phyloP scores from a whole-genome alignment of 805 yeast genomes.

The Ogataea thermomethanolica region DNA sequence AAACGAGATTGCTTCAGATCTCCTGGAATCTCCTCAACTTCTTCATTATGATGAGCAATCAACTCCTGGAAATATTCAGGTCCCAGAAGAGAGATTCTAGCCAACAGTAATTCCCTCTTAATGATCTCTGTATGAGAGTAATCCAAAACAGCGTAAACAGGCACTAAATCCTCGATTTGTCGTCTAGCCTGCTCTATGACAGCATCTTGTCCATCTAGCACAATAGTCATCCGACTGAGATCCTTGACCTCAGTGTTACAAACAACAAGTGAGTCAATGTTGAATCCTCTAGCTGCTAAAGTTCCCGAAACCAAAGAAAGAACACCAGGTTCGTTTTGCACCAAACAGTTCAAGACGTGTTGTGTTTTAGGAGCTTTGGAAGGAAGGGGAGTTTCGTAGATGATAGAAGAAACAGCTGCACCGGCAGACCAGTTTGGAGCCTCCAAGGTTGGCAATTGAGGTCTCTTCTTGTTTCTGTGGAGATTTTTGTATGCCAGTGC shows the following conservation, averaged over 20 bases:
- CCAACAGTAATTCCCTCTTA: slow-evolving; percentile 84
- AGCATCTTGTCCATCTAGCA: slow-evolving; percentile 89
- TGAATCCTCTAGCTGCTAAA: slow-evolving; percentile 96
- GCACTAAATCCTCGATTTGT: slow-evolving; percentile 96
- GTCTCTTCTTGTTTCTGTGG: slow-evolving; percentile 81
- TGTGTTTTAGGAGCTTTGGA: slow-evolving; percentile 62
- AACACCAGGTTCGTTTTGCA: slow-evolving; percentile 98
- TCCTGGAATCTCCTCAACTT: slow-evolving; percentile 42
- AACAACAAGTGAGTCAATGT: slow-evolving; percentile 94
- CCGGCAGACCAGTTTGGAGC: slow-evolving; percentile 95
- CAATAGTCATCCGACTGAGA: slow-evolving; percentile 95
- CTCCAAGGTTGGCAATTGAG: slow-evolving; percentile 89
- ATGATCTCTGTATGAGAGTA: slow-evolving; percentile 88
- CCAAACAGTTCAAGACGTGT: slow-evolving; percentile 94
- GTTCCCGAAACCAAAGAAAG: slow-evolving; percentile 90
- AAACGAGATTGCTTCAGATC: slow-evolving; percentile 43
- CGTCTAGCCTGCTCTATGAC: slow-evolving; percentile 97
- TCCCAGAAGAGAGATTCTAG: slow-evolving; percentile 89
- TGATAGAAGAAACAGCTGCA: slow-evolving; percentile 91
- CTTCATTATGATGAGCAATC: slow-evolving; percentile 73
- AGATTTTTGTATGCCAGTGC: slow-evolving; percentile 92
- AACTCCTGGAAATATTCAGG: slow-evolving; percentile 98
- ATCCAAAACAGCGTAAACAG: slow-evolving; percentile 96
- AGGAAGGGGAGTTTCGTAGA: slow-evolving; percentile 83
- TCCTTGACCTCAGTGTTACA: slow-evolving; percentile 96